Evolutionary conservation across 176 grass and related monocot species (phyloP).

Genomic region (Rhynchospora tenuis): DNA sequence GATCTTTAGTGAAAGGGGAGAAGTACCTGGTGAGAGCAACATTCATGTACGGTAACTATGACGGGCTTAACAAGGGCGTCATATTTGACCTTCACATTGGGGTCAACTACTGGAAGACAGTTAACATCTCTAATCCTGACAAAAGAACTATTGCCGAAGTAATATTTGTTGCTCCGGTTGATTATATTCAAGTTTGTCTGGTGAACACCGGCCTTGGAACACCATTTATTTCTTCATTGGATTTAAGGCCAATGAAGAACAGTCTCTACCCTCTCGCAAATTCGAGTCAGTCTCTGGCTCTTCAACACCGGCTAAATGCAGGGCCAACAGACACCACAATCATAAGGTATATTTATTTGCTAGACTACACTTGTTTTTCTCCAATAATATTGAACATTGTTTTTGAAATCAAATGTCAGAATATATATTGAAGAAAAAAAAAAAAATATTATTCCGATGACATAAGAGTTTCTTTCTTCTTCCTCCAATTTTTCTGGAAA

Average conservation of each 20-base stretch:
- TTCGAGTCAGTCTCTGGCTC: conserved; percentile 15
- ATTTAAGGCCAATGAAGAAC: conserved; percentile 44
- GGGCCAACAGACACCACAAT: conserved; percentile 5
- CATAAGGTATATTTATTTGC: conserved; percentile 31
- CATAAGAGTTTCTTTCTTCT: too few species aligned
- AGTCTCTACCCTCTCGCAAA: conserved; percentile 17
- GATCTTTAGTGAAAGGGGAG: neutral
- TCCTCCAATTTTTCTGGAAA: too few species aligned
- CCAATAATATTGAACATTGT: too few species aligned
- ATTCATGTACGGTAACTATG: conserved; percentile 21
- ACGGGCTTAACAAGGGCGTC: neutral
- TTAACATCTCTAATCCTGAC: conserved; percentile 24
- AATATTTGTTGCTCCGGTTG: neutral
- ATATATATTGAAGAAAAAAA: too few species aligned
- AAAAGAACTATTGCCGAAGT: neutral
- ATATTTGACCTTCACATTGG: conserved; percentile 22
- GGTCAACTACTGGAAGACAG: conserved; percentile 32
- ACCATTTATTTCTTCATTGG: conserved; percentile 66
- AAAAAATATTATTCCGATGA: too few species aligned
- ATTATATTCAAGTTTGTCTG: conserved; percentile 46
- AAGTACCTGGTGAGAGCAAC: conserved; percentile 13
- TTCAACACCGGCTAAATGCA: neutral
- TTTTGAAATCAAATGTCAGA: neutral
- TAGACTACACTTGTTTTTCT: too few species aligned
- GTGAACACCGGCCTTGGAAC: conserved; percentile 49